A percentile compares a stretch with the other conserved stretches of the same genome.
Conservation (phyloP, 331 rosid species). For the Malus hybrid region DNA sequence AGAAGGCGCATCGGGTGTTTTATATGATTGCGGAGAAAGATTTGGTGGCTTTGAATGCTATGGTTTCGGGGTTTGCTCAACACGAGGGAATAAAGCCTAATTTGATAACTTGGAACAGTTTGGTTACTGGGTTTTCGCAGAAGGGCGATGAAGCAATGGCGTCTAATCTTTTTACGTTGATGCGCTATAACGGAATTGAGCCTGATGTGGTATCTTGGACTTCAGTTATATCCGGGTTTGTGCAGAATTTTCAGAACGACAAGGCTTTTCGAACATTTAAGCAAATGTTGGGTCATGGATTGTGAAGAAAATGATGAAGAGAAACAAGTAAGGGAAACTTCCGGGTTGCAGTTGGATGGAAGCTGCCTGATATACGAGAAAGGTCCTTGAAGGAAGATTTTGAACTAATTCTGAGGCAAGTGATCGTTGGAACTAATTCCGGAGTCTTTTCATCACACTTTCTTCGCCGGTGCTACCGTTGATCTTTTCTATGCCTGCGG, state of each 20-base stretch:
- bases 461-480: no score
- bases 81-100: conserved; percentile 40
- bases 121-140: conserved; percentile 75
- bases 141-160: conserved; percentile 56
- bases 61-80: conserved; percentile 57
- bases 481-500: no score
- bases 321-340: conserved; percentile 45
- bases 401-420: neutral
- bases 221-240: conserved; percentile 77
- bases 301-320: conserved; percentile 56
- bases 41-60: conserved; percentile 73
- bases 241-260: conserved; percentile 54
- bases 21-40: conserved; percentile 58
- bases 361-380: conserved; percentile 17
- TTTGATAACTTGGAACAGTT: conserved; percentile 73
- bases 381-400: neutral
- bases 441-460: no score
- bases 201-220: conserved; percentile 93
- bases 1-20: conserved; percentile 48
- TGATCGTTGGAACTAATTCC: no score
- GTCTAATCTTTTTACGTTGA: conserved; percentile 39
- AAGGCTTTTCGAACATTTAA: conserved; percentile 61
- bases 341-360: conserved; percentile 91
- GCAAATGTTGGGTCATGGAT: conserved; percentile 47
- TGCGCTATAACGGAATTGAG: conserved; percentile 44